These are phyloP conservation scores for Didymella lethalis DNA, from an alignment of 2,329 filamentous ascomycete species.

Conservation along the genomic window DNA sequence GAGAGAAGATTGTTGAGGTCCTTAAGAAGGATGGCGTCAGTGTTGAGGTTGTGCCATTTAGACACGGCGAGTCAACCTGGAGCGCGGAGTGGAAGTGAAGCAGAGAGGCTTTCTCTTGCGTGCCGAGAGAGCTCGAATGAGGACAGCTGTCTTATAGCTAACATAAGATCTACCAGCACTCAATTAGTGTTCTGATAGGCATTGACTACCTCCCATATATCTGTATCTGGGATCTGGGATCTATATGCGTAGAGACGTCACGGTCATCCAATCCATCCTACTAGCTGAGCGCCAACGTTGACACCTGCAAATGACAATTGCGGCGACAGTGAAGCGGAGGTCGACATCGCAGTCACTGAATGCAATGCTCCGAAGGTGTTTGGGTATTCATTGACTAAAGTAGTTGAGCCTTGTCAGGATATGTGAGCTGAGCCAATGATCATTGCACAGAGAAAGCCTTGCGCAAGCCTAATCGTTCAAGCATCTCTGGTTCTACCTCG, in stretches of 20 bases:
- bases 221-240: neutral
- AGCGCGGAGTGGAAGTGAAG: conserved; percentile 52
- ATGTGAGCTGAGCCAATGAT: neutral
- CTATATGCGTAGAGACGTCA: neutral
- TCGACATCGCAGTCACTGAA: neutral
- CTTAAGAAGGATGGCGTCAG: conserved; percentile 61
- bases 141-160: too few species aligned
- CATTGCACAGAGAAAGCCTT: conserved; percentile 1
- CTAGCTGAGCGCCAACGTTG: neutral
- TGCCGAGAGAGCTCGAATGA: too few species aligned
- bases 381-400: neutral
- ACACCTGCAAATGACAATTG: neutral
- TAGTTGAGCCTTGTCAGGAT: neutral
- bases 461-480: neutral
- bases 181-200: too few species aligned
- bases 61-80: conserved; percentile 69
- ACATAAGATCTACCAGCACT: too few species aligned
- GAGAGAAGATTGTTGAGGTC: conserved; percentile 63
- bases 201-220: too few species aligned
- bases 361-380: neutral
- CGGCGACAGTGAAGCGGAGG: neutral
- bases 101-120: neutral
- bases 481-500: too few species aligned
- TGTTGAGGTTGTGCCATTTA: conserved; percentile 71
- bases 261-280: neutral